Evolutionary conservation across 345 rosid species (phyloP).

Genomic region (Hibiscus trionum): DNA sequence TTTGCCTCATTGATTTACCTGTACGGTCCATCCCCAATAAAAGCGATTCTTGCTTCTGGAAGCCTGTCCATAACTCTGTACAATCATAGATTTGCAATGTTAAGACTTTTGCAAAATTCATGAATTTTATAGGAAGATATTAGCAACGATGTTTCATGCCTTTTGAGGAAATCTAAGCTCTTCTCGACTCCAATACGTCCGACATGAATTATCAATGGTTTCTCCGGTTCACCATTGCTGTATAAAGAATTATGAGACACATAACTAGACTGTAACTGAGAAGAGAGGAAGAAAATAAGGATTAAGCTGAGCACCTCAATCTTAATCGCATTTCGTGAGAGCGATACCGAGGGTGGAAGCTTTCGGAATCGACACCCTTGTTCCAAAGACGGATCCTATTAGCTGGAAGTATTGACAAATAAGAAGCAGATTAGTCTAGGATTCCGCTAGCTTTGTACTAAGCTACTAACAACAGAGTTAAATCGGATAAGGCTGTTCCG

Average conservation of each 20-base stretch:
- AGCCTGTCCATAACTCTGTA: slow-evolving; percentile 89
- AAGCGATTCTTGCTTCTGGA: slow-evolving; percentile 82
- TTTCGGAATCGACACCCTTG: slow-evolving; percentile 95
- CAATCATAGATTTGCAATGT: slow-evolving; percentile 14
- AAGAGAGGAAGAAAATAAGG: neutral
- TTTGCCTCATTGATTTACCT: slow-evolving; percentile 33
- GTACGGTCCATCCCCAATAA: slow-evolving; percentile 94
- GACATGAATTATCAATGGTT: slow-evolving; percentile 84
- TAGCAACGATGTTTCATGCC: slow-evolving; percentile 19
- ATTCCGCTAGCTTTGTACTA: neutral
- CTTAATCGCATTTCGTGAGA: slow-evolving; percentile 76
- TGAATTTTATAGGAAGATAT: neutral
- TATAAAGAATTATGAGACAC: slow-evolving; percentile 17
- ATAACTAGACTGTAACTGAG: neutral
- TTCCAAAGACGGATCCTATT: slow-evolving; percentile 95
- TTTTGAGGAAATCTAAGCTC: slow-evolving; percentile 89
- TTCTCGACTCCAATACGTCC: slow-evolving; percentile 95
- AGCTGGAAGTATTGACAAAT: slow-evolving; percentile 36
- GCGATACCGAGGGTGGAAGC: slow-evolving; percentile 74
- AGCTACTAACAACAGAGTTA: neutral
- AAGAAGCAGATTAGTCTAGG: slow-evolving; percentile 14
- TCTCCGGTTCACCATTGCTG: slow-evolving; percentile 90
- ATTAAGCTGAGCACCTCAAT: slow-evolving; percentile 43
- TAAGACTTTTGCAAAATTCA: neutral
- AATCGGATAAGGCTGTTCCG: neutral